These are phyloP conservation scores for Chrysopogon serrulatus DNA, from an alignment of 176 grass and related monocot genomes.

Conservation along the genomic window DNA sequence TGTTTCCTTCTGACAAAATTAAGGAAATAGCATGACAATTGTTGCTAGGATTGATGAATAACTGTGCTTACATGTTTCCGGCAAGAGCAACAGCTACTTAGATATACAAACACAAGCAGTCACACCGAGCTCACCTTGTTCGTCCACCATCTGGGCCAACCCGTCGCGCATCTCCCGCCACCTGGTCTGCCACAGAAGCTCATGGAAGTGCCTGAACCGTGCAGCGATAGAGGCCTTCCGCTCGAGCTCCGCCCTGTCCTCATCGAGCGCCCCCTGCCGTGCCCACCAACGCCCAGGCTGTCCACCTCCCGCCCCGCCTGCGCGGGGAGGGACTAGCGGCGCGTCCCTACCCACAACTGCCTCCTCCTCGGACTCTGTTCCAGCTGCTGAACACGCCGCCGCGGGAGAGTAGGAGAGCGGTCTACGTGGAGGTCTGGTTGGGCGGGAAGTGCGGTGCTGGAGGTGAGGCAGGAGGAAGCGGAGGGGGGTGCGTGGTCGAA, in stretches of 20 bases:
- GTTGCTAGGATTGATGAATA: not conserved
- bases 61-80: not conserved
- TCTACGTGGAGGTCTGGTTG: not conserved
- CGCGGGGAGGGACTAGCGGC: not conserved
- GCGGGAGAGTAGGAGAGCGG: not conserved
- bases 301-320: not conserved
- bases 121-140: slow-evolving; percentile 44
- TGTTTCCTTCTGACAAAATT: not conserved
- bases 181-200: slow-evolving; percentile 47
- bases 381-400: not conserved
- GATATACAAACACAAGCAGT: not conserved
- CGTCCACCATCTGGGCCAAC: slow-evolving; percentile 47
- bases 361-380: slow-evolving; percentile 34
- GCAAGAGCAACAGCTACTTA: not conserved
- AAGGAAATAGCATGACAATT: not conserved
- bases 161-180: slow-evolving; percentile 48
- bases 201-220: slow-evolving; percentile 44
- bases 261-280: not conserved
- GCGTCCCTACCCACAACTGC: not conserved
- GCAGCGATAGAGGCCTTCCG: slow-evolving; percentile 4
- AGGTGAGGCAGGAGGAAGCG: slow-evolving; percentile 16
- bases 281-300: not conserved
- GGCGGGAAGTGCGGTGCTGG: not conserved
- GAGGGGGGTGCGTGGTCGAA: slow-evolving; percentile 25
- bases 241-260: not conserved